A percentile compares a stretch with the other conserved stretches of the same genome.
phyloP scores from a whole-genome alignment of 176 grass and related monocot species.

The Avena eriantha region DNA sequence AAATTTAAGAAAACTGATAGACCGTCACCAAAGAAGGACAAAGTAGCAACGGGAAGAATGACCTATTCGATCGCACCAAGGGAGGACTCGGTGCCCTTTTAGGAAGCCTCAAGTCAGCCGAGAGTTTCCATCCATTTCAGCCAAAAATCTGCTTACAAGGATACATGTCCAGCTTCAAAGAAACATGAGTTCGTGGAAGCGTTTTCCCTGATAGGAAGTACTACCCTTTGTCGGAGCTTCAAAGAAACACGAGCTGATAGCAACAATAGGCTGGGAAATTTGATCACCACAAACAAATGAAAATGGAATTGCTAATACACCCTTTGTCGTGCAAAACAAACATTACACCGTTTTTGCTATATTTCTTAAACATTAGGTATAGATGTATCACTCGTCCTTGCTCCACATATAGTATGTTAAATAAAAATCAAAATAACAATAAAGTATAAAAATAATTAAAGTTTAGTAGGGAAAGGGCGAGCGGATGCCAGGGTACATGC shows the following conservation, averaged over 20 bases:
- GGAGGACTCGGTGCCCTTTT: slow-evolving; percentile 49
- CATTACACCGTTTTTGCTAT: neutral
- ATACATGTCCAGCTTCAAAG: neutral
- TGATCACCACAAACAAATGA: slow-evolving; percentile 13
- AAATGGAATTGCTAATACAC: slow-evolving; percentile 20
- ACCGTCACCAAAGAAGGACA: slow-evolving; percentile 47
- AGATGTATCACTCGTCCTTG: too few relatives aligned
- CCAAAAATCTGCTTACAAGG: neutral
- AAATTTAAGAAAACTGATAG: slow-evolving; percentile 47
- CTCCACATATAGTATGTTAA: too few relatives aligned
- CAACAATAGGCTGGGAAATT: neutral
- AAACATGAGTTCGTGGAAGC: neutral
- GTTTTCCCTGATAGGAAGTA: too few relatives aligned
- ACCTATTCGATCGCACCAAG: slow-evolving; percentile 49
- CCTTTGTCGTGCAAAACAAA: neutral
- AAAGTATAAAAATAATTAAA: too few relatives aligned
- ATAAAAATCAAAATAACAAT: too few relatives aligned
- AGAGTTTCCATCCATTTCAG: slow-evolving; percentile 38
- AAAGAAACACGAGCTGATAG: neutral
- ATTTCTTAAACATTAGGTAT: neutral
- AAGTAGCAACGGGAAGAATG: slow-evolving; percentile 45
- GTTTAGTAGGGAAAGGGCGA: too few relatives aligned
- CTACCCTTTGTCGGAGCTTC: too few relatives aligned
- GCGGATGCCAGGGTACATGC: too few relatives aligned
- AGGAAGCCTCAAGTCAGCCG: slow-evolving; percentile 40